phyloP scores from a whole-genome alignment of 2,329 filamentous ascomycete genomes.

The Aspergillus calidoustus region DNA sequence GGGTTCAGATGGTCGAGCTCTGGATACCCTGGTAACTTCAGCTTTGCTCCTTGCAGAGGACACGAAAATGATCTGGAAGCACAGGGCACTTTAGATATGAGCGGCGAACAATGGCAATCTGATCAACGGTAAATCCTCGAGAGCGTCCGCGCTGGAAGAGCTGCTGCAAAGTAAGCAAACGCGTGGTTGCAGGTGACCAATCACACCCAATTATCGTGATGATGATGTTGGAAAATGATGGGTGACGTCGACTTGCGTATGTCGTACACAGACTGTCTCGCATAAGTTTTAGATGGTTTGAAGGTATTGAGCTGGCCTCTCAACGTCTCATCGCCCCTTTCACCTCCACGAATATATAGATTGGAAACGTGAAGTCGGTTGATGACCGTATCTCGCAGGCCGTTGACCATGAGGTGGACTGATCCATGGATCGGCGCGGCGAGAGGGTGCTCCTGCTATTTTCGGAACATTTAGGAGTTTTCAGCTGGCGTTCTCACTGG shows the following conservation, averaged over 20 bases:
- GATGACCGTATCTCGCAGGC: neutral
- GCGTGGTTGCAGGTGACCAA: neutral
- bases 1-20: neutral
- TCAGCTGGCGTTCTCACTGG: neutral
- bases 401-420: neutral
- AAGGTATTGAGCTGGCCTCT: neutral
- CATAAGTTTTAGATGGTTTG: neutral
- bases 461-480: constrained; percentile 11
- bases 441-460: constrained; percentile 3
- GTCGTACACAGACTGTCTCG: neutral
- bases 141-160: no score
- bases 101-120: no score
- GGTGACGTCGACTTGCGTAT: neutral
- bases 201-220: neutral
- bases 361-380: neutral
- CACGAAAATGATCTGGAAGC: neutral
- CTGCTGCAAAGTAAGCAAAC: no score
- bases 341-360: neutral
- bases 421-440: neutral
- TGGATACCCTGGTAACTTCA: neutral
- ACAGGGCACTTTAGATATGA: neutral
- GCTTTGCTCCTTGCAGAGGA: neutral
- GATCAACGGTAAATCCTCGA: no score
- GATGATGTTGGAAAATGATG: neutral
- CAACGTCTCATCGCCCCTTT: neutral